Evolutionary conservation across 495 filamentous ascomycete species (phyloP), one percentile per base, ranked within the genome.

Genomic region (Cryomyces minteri): DNA sequence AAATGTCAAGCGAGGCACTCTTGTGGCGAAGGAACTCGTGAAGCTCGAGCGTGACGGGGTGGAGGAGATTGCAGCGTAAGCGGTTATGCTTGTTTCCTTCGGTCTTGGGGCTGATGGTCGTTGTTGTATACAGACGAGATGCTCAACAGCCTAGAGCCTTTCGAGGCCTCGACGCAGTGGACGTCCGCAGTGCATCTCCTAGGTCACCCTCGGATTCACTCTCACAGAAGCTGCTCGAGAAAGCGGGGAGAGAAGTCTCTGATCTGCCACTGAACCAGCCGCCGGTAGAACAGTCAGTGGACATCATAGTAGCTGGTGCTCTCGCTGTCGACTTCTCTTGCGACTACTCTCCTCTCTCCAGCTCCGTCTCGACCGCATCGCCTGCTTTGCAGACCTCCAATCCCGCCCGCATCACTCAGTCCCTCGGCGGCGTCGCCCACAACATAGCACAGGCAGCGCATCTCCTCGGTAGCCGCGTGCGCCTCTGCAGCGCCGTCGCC

Each of bases 381-480:
- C 85, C 84, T 11, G 59, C 69, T 18, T 63, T 73, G 1, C 72
- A 88, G 44, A 95, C 88, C 1, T 98, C 90, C 6, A 98, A 96
- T 58, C 82, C 82, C 38, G 74, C 85, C 38, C 56, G 65, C 11
- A 92, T 94, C 48, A 71, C 56, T 14, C 85, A 93, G 55, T 80
- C 80, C 5, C 67, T 95, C 28, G 90, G 90, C 6, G 90, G 90
- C n/a, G 90, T 96, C 2, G 90, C 80, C n/a, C 76, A 82, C 57
- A 98, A 98, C 54, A 79, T 95, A 31, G 84, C 90, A 3, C 69
- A 80, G 40, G 86, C 88, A 4, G 72, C 81, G 5, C 79, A 82
- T 54, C 67, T 71, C 31, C 54, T 79, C 4, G 73, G 73, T 14
- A 65, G 67, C 44, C 62, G 67, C 9, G 64, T 76, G 14, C 68